phyloP scores from a whole-genome alignment of 2,329 filamentous ascomycete species.

The Intubia oerlemansii region DNA sequence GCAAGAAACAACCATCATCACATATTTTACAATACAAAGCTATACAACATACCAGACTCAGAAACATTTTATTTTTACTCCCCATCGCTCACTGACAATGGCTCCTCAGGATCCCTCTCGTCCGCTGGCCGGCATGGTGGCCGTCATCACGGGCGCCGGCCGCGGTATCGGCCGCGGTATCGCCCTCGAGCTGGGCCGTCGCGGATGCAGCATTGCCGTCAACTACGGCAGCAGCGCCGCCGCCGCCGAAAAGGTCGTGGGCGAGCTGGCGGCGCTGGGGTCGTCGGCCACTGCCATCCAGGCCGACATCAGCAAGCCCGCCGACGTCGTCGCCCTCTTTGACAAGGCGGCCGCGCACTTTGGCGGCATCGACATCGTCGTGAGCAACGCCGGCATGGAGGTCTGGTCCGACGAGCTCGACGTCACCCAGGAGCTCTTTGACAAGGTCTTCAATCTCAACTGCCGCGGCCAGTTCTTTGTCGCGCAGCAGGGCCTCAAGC shows the following conservation, averaged over 20 bases:
- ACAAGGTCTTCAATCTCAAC: slow-evolving; percentile 53
- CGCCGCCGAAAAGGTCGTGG: slow-evolving; percentile 34
- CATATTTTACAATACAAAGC: too few species aligned
- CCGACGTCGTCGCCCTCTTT: slow-evolving; percentile 40
- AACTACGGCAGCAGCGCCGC: slow-evolving; percentile 39
- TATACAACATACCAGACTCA: too few species aligned
- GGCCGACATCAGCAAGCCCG: slow-evolving; percentile 41
- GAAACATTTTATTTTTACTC: too few species aligned
- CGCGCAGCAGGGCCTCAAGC: slow-evolving; percentile 51
- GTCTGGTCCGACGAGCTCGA: slow-evolving; percentile 49
- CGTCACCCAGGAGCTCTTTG: slow-evolving; percentile 48
- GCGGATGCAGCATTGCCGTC: slow-evolving; percentile 41
- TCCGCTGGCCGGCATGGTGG: slow-evolving; percentile 24
- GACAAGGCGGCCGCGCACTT: slow-evolving; percentile 41
- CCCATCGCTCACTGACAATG: too few species aligned
- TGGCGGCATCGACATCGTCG: slow-evolving; percentile 49
- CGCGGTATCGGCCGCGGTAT: slow-evolving; percentile 47
- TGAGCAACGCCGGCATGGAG: slow-evolving; percentile 53
- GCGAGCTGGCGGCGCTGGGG: slow-evolving; percentile 31
- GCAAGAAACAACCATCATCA: too few species aligned
- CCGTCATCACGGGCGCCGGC: slow-evolving; percentile 42
- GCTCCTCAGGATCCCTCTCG: neutral
- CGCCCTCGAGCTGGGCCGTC: slow-evolving; percentile 43
- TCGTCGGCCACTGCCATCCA: slow-evolving; percentile 36
- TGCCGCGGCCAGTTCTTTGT: slow-evolving; percentile 57